Evolutionary conservation across 768 basidiomycete genomes (phyloP).

Genomic region (Leccinum obscurum): DNA sequence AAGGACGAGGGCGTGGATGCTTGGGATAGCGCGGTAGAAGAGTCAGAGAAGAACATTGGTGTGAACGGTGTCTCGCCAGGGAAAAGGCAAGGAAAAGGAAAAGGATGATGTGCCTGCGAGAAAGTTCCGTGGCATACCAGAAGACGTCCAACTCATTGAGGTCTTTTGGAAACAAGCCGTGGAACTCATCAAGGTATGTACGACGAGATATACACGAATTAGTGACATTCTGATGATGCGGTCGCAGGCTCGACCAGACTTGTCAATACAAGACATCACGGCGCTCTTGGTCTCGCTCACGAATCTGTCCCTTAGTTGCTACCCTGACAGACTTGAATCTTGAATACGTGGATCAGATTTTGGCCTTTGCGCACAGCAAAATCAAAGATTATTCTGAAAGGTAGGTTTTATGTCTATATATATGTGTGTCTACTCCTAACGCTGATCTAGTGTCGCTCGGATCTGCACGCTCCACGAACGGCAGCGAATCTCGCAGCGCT

Average conservation of each 20-base stretch:
- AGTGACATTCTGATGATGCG: conserved; percentile 2
- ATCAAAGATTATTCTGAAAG: conserved; percentile 81
- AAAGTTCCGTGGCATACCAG: conserved; percentile 95
- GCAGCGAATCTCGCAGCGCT: too few species aligned
- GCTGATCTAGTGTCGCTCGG: too few species aligned
- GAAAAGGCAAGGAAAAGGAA: conserved; percentile 56
- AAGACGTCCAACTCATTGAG: conserved; percentile 93
- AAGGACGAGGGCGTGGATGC: conserved; percentile 25
- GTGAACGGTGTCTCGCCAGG: conserved; percentile 27
- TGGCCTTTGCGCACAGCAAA: conserved; percentile 82
- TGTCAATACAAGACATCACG: conserved; percentile 97
- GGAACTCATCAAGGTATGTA: conserved; percentile 87
- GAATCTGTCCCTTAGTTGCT: conserved; percentile 88
- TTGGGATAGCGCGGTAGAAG: conserved; percentile 25
- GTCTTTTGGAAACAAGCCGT: conserved; percentile 99
- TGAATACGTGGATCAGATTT: conserved; percentile 96
- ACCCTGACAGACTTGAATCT: conserved; percentile 94
- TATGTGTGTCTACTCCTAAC: conserved; percentile 40
- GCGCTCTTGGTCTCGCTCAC: conserved; percentile 94
- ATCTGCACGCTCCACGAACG: too few species aligned
- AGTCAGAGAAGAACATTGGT: conserved; percentile 20
- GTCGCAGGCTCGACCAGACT: conserved; percentile 86
- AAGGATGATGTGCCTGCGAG: conserved; percentile 56
- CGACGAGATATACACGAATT: neutral
- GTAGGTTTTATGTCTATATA: conserved; percentile 37